Percentiles rank a stretch among this genome's conserved stretches.
Evolutionary conservation across 2,329 filamentous ascomycete genomes (phyloP).

Genomic region (Xylariaceae sp.): DNA sequence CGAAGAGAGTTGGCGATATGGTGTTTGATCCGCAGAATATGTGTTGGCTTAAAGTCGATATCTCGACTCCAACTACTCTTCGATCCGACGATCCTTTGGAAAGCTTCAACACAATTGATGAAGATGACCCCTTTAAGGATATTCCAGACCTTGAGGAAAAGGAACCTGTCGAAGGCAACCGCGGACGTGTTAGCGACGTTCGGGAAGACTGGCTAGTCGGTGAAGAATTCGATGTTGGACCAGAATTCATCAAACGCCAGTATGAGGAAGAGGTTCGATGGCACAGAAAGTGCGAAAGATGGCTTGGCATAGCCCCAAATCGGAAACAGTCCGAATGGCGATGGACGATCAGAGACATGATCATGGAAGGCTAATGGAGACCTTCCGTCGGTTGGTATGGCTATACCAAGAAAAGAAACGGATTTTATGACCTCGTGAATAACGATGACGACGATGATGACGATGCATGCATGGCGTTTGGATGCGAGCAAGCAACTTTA

Average conservation of each 20-base stretch:
- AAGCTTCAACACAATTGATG: constrained; percentile 67
- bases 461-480: neutral
- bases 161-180: constrained; percentile 43
- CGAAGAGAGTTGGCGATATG: constrained; percentile 96
- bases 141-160: constrained; percentile 86
- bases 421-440: too few species aligned
- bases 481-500: neutral
- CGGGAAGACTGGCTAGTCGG: constrained; percentile 81
- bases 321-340: constrained; percentile 63
- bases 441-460: neutral
- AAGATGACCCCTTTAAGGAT: constrained; percentile 91
- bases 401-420: too few species aligned
- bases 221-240: constrained; percentile 96
- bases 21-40: constrained; percentile 95
- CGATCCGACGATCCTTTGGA: constrained; percentile 56
- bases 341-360: constrained; percentile 67
- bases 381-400: too few species aligned
- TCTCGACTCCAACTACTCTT: constrained; percentile 41
- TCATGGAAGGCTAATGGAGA: constrained; percentile 33
- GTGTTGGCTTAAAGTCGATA: constrained; percentile 86
- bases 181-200: constrained; percentile 54
- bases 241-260: constrained; percentile 85
- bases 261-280: constrained; percentile 89
- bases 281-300: constrained; percentile 81
- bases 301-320: constrained; percentile 62